Base-by-base conservation (phyloP, 1,139 yeast genomes). In the Nakaseomyces bracarensis region DNA sequence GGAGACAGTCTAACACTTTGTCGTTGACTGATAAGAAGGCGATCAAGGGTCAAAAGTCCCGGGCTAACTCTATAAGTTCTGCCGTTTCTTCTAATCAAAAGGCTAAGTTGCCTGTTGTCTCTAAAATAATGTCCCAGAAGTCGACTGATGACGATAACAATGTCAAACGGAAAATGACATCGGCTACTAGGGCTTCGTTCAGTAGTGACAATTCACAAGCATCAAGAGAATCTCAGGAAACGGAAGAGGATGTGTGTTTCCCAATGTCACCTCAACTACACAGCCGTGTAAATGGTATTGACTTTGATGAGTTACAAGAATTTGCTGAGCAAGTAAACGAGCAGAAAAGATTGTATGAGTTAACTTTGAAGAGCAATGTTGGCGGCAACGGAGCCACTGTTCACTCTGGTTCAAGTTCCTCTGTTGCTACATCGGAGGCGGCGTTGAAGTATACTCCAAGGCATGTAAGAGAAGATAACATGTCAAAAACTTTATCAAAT, bases 241-340 rank as follows among this genome's bases (percentile, higher is more conserved):
- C 96, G 0, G 97, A 89, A 58, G 96, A 89, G 60, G 97, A 91
- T 72, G 98, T 91, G 37, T 91, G 97, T 69, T 87, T 89, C 66
- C 97, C 98, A 1, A 82, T 86, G 85, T 70, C 79, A 41, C 78
- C 85, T 18, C 85, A 80, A 53, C 82, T 78, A 50, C 61, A 60
- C 46, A 49, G 55, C 10, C 70, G 83, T 48, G 69, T 79, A 34
- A 78, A 78, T 49, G 91, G 89, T 11, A 81, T 82, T 50, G 89
- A 82, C 61, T 82, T 82, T 54, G 84, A 78, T 58, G 91, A 81
- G 53, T 72, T 82, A 55, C 91, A 82, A 48, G 87, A 82, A 51
- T 82, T 80, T 53, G 77, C 82, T 43, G 69, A 70, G 42, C 83
- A 77, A 38, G 57, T 60, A 11, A 57, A 63, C 21, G 58, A 52